Evolutionary conservation across 2,329 filamentous ascomycete species (phyloP).

Genomic region (Davidsoniella eucalypti): DNA sequence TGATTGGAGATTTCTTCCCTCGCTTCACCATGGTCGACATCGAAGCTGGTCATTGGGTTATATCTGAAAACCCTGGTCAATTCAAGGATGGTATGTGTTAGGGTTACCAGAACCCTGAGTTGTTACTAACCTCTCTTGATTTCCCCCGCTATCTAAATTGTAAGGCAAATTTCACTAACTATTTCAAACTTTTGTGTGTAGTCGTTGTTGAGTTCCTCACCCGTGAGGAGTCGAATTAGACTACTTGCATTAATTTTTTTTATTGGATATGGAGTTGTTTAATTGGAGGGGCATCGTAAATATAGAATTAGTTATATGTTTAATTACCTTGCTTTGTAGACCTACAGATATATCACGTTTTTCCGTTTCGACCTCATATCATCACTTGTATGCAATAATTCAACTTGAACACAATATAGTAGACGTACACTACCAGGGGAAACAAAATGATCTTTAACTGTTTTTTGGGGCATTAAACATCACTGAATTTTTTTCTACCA

Average conservation of each 20-base stretch:
- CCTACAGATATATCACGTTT: too few species aligned
- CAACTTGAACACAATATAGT: neutral
- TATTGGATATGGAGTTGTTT: too few species aligned
- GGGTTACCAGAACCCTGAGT: neutral
- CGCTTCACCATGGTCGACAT: slow-evolving; percentile 57
- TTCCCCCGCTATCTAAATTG: neutral
- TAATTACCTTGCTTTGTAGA: too few species aligned
- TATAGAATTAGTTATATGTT: too few species aligned
- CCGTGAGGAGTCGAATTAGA: slow-evolving; percentile 27
- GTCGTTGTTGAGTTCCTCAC: slow-evolving; percentile 48
- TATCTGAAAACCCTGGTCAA: slow-evolving; percentile 69
- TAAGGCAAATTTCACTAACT: neutral
- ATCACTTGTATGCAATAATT: too few species aligned
- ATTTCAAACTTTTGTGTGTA: slow-evolving; percentile 17
- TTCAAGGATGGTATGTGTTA: slow-evolving; percentile 51
- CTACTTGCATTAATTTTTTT: too few species aligned
- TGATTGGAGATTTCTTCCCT: slow-evolving; percentile 70
- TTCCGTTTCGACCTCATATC: too few species aligned
- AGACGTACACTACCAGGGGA: neutral
- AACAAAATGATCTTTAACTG: slow-evolving; percentile 8
- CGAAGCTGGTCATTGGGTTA: slow-evolving; percentile 73
- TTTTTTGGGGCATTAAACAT: slow-evolving; percentile 14
- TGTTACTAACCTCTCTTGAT: slow-evolving; percentile 1
- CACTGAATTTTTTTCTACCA: slow-evolving; percentile 14
- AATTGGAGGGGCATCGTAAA: too few species aligned